phyloP scores from a whole-genome alignment of 2,329 filamentous ascomycete genomes.

The Stagonosporopsis chrysanthemi region DNA sequence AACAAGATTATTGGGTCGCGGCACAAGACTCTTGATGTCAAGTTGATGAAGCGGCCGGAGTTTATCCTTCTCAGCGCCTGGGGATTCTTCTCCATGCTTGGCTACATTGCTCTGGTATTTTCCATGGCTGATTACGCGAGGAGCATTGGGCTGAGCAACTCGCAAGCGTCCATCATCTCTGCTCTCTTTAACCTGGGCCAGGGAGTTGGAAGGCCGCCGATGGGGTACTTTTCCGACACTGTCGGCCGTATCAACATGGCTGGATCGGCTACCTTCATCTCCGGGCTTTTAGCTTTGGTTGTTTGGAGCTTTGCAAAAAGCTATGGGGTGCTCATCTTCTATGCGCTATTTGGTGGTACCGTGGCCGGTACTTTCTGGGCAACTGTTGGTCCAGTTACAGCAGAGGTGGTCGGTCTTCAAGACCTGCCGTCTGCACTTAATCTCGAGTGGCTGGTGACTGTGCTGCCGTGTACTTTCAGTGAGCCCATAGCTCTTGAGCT shows the following conservation, averaged over 20 bases:
- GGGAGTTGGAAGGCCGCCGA: constrained; percentile 54
- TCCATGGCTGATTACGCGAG: constrained; percentile 56
- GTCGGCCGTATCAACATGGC: constrained; percentile 46
- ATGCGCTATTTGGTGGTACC: constrained; percentile 51
- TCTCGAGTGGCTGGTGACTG: constrained; percentile 45
- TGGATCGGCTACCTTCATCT: constrained; percentile 46
- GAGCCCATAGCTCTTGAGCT: constrained; percentile 13
- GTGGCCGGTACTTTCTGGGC: constrained; percentile 57
- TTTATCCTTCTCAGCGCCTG: constrained; percentile 49
- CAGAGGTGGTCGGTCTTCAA: constrained; percentile 48
- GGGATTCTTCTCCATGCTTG: constrained; percentile 55
- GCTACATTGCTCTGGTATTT: constrained; percentile 57
- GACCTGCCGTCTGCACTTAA: constrained; percentile 49
- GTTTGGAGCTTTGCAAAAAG: constrained; percentile 55
- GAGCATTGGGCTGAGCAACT: constrained; percentile 50
- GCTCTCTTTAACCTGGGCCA: constrained; percentile 58
- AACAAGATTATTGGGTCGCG: constrained; percentile 43
- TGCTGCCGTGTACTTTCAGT: constrained; percentile 23
- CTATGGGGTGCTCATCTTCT: constrained; percentile 53
- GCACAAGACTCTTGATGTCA: constrained; percentile 39
- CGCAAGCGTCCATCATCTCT: constrained; percentile 50
- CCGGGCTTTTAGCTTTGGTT: constrained; percentile 49
- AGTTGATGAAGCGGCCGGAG: constrained; percentile 28
- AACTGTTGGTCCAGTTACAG: constrained; percentile 47
- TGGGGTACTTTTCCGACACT: constrained; percentile 54